phyloP scores from a whole-genome alignment of 2,329 filamentous ascomycete genomes.

The Paecilomyces sp. region DNA sequence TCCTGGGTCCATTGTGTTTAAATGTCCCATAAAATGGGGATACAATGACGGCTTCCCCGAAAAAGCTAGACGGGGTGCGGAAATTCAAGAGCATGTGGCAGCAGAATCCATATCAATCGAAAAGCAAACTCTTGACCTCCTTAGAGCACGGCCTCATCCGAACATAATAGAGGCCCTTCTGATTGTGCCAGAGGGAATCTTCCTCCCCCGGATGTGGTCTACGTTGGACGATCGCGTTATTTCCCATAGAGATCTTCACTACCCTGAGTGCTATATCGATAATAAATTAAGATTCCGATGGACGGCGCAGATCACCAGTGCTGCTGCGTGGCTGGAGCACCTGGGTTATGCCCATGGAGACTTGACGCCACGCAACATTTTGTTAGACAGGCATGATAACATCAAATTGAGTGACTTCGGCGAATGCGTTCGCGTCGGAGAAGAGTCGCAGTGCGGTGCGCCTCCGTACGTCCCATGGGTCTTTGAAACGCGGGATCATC shows the following conservation, averaged over 20 bases:
- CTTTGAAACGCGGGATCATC: not conserved
- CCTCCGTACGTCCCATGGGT: not conserved
- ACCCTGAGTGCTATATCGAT: not conserved
- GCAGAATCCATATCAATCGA: not conserved
- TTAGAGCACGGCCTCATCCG: not conserved
- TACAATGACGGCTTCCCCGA: not conserved
- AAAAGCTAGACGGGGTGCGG: not conserved
- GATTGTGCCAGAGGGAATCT: not conserved
- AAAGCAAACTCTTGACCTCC: not conserved
- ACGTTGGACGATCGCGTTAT: not conserved
- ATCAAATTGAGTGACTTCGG: not conserved
- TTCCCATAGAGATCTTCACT: not conserved
- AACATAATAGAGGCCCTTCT: not conserved
- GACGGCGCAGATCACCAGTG: not conserved
- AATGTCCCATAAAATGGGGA: not conserved
- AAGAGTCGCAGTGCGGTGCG: not conserved
- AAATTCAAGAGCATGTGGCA: not conserved
- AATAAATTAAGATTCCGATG: not conserved
- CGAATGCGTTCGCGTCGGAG: not conserved
- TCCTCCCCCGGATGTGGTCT: not conserved
- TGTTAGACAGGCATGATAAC: not conserved
- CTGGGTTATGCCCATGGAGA: not conserved
- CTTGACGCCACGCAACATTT: not conserved
- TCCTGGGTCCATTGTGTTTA: not conserved
- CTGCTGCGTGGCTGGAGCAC: not conserved